Evolutionary conservation across 805 yeast genomes (phyloP), one percentile per base, ranked within the genome.

Genomic region (Candida ficus): DNA sequence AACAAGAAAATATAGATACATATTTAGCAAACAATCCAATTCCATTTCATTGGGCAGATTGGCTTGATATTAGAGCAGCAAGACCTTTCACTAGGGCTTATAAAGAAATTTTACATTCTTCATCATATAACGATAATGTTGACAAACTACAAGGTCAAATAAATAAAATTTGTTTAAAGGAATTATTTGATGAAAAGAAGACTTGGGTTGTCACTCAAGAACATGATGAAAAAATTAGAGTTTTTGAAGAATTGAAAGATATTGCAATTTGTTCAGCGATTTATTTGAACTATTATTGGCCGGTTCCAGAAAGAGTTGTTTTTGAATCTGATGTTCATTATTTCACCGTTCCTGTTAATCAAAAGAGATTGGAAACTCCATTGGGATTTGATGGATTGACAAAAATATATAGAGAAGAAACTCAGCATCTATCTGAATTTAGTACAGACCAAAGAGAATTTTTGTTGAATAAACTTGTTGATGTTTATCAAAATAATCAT

Each of bases 31-130:
- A 33, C 4, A 33, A 54, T 34, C 42, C 42, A 25, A 29, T 50
- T 7, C 42, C 44, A 12, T 50, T 52, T 44, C 58, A 63, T 49
- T 63, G 65, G 68, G 59, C 56, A 32, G 64, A 56, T 36, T 59
- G 63, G 62, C 48, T 49, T n/a, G 61, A 59, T 37, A 35, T 53
- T 3, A 42, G 52, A 7, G 55, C 54, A 4, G 61, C 59, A 4
- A 49, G 50, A 20, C 52, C 60, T 14, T 57, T 55, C 39, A 47
- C 51, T 21, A 28, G 49, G 11, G 46, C 66, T 2, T 66, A 64
- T 38, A 44, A 48, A 13, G 26, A 38, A 1, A 31, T 57, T 4
- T 16, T 42, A 20, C 22, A 38, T n/a, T 12, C 29, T 13, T 29
- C 31, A 14, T 28, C 38, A 2, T 45, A 39, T 33, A 29, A 29